Base-by-base conservation (phyloP, 192 early-diverging fungal species). In the Coemansia sp. region DNA sequence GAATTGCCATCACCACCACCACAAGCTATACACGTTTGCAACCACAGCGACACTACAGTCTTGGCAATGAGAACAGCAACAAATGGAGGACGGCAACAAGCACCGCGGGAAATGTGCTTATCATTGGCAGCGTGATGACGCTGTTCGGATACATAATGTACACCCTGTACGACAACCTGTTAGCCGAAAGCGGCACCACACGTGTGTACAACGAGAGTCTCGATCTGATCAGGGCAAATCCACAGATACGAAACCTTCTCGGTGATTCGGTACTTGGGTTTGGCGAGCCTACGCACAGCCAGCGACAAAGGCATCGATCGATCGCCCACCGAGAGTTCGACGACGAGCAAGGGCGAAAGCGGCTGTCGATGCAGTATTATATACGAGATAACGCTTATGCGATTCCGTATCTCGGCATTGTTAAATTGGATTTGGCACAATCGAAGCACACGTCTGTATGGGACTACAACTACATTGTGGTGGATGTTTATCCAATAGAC, bases 191-290 rank as follows among this genome's bases (percentile, higher is more conserved):
- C 58, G 77, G 77, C 12, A 49, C 63, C 2, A 80, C 77, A 5
- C 71, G 70, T 5, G 63, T 80, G 21, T 80, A 80, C 62, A 80
- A 80, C 61, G 61, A 75, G 18, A 75, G 77, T 33, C 72, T 80
- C 15, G 77, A 80, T 33, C 58, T 80, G 7, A 37, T 80, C 15
- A 60, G 77, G 0, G 73, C 77, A 0, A 68, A 71, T 56, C 77
- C 77, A 29, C 48, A 75, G 39, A 75, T 80, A 7, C 66, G 43
- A 7, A 42, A 57, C 29, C 25, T 80, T 2, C 67, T 80, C 8
- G 77, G 77, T 7, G 15, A 7, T 2, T 58, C 64, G 0, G 55
- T 75, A 0, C 20, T 31, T 2, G 77, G 77, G 1, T 80, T 75
- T 46, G 77, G 77, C 57, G 72, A 80, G 66, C 72, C 77, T 13